Evolutionary conservation across 2,329 filamentous ascomycete species (phyloP).

Genomic region (Cladosporium sphaerospermum): DNA sequence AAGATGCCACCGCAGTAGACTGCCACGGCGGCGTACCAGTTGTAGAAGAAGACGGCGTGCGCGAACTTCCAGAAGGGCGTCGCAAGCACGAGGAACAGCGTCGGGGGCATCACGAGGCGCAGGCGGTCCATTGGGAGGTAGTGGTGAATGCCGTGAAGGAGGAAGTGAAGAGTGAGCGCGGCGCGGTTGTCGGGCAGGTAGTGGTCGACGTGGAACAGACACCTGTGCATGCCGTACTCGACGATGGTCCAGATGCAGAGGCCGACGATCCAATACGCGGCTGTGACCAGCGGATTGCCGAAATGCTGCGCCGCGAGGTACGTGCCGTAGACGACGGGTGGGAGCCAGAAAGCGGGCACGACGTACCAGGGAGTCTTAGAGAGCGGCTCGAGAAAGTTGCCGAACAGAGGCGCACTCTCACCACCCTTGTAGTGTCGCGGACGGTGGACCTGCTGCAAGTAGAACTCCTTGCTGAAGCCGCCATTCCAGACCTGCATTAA

Average conservation of each 20-base stretch:
- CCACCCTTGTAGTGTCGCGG: conserved; percentile 94
- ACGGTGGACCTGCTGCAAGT: conserved; percentile 90
- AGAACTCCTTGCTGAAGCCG: conserved; percentile 91
- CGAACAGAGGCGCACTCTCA: conserved; percentile 85
- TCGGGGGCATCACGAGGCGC: conserved; percentile 92
- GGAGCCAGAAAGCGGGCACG: conserved; percentile 77
- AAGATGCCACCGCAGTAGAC: conserved; percentile 88
- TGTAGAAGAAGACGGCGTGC: conserved; percentile 71
- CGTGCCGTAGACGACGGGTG: conserved; percentile 68
- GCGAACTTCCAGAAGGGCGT: conserved; percentile 89
- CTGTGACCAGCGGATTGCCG: conserved; percentile 36
- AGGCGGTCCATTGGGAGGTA: conserved; percentile 99
- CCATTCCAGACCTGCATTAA: conserved; percentile 83
- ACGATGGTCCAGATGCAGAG: conserved; percentile 79
- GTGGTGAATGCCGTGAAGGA: conserved; percentile 94
- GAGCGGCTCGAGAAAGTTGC: conserved; percentile 97
- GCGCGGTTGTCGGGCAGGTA: conserved; percentile 88
- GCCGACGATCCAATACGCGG: conserved; percentile 63
- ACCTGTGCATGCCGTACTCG: conserved; percentile 84
- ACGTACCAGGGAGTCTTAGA: conserved; percentile 94
- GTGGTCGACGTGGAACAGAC: conserved; percentile 89
- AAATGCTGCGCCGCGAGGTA: conserved; percentile 60
- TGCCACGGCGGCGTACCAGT: conserved; percentile 74
- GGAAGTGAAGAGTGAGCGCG: conserved; percentile 80
- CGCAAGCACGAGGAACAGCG: conserved; percentile 76